Evolutionary conservation across 208 protist genomes (phyloP).

Genomic region (Leishmania lainsoni): DNA sequence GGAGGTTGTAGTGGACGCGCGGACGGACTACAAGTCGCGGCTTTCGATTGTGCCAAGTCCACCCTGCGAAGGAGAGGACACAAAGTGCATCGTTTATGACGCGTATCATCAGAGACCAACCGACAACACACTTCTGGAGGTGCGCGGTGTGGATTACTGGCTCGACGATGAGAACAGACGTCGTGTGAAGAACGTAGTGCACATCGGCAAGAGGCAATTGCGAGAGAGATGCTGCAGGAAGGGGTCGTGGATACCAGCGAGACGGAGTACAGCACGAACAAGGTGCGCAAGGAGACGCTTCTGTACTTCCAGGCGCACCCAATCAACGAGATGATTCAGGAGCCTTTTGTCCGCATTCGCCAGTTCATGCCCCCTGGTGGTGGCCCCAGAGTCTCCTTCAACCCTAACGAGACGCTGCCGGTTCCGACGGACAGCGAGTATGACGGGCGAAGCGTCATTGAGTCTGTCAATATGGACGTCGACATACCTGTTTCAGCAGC

Average conservation of each 20-base stretch:
- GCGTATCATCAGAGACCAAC: constrained; percentile 69
- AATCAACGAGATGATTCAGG: constrained; percentile 92
- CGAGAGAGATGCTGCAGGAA: constrained; percentile 61
- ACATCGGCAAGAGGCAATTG: constrained; percentile 41
- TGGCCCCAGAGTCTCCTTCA: constrained; percentile 28
- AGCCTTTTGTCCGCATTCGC: constrained; percentile 81
- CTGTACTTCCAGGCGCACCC: constrained; percentile 87
- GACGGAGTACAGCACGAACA: constrained; percentile 65
- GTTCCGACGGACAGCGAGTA: constrained; percentile 1
- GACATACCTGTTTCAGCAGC: constrained; percentile 80
- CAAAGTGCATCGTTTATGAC: constrained; percentile 49
- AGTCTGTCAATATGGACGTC: constrained; percentile 53
- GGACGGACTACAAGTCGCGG: constrained; percentile 41
- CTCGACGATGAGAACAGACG: constrained; percentile 41
- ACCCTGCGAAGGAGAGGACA: constrained; percentile 19
- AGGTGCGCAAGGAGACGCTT: constrained; percentile 76
- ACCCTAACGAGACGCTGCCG: constrained; percentile 30
- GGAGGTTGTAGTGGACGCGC: constrained; percentile 47
- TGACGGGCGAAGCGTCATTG: constrained; percentile 11
- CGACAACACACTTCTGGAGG: constrained; percentile 44
- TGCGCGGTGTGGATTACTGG: constrained; percentile 83
- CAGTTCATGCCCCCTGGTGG: constrained; percentile 45
- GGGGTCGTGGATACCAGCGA: constrained; percentile 79
- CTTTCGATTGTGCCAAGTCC: constrained; percentile 13
- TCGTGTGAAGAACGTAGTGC: constrained; percentile 43